Evolutionary conservation across 2,329 filamentous ascomycete species (phyloP).

Genomic region (Fusarium goolgardi): DNA sequence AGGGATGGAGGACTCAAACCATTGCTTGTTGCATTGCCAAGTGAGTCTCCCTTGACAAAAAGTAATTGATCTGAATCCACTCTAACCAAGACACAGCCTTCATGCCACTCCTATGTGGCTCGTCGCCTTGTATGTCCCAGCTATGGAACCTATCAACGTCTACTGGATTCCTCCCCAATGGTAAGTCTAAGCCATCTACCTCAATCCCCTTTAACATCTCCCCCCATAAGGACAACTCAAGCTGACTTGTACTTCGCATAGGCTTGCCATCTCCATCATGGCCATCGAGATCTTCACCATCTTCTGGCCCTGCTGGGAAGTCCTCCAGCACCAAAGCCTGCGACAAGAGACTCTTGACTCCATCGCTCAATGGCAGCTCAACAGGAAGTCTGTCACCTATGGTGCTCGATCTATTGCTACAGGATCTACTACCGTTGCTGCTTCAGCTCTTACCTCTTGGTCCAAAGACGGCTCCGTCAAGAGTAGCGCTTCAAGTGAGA

Average conservation of each 20-base stretch:
- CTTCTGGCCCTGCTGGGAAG: slow-evolving; percentile 71
- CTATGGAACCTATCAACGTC: slow-evolving; percentile 63
- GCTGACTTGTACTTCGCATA: slow-evolving; percentile 34
- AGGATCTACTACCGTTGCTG: slow-evolving; percentile 49
- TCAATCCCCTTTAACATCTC: neutral
- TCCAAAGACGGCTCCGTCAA: slow-evolving; percentile 51
- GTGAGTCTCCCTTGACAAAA: slow-evolving; percentile 48
- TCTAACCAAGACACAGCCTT: slow-evolving; percentile 56
- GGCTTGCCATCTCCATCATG: slow-evolving; percentile 70
- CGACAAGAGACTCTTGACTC: slow-evolving; percentile 61
- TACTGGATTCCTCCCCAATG: slow-evolving; percentile 72
- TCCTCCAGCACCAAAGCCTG: slow-evolving; percentile 59
- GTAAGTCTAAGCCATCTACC: slow-evolving; percentile 53
- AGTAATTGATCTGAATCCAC: neutral
- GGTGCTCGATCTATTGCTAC: slow-evolving; percentile 51
- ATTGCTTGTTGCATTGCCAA: slow-evolving; percentile 62
- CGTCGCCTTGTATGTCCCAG: slow-evolving; percentile 65
- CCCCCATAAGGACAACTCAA: neutral
- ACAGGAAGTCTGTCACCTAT: slow-evolving; percentile 50
- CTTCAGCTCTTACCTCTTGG: slow-evolving; percentile 54
- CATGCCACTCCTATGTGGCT: slow-evolving; percentile 76
- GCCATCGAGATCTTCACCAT: slow-evolving; percentile 73
- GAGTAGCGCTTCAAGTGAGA: slow-evolving; percentile 53
- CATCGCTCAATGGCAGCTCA: slow-evolving; percentile 61
- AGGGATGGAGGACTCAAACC: slow-evolving; percentile 74